Conservation (phyloP, 2,329 filamentous ascomycete genomes). For the Cladophialophora exuberans region DNA sequence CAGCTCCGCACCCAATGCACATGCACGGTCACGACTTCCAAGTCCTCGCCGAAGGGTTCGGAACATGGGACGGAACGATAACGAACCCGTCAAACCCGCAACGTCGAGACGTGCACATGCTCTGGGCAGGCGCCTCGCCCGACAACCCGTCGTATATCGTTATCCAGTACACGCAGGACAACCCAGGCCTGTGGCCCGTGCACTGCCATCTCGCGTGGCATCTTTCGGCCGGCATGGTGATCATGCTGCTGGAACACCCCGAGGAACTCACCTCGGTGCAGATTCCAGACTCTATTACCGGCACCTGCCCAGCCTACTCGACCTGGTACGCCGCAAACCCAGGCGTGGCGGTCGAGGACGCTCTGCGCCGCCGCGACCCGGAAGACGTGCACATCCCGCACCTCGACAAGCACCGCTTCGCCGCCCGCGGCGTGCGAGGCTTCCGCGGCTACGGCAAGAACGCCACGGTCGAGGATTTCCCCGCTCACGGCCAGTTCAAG, state of each 20-base stretch:
- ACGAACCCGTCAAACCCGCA: constrained; percentile 40
- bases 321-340: constrained; percentile 21
- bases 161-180: constrained; percentile 47
- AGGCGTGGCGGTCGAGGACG: constrained; percentile 18
- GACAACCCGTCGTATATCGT: constrained; percentile 40
- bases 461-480: constrained; percentile 7
- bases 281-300: constrained; percentile 14
- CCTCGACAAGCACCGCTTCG: constrained; percentile 13
- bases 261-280: constrained; percentile 18
- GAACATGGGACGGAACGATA: constrained; percentile 28
- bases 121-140: constrained; percentile 33
- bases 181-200: constrained; percentile 49
- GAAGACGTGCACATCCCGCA: constrained; percentile 11
- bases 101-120: constrained; percentile 43
- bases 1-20: constrained; percentile 44
- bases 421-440: constrained; percentile 10
- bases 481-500: constrained; percentile 8
- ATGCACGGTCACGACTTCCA: constrained; percentile 38
- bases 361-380: constrained; percentile 18
- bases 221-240: constrained; percentile 24
- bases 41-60: constrained; percentile 27
- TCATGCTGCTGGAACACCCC: constrained; percentile 22
- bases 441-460: constrained; percentile 10
- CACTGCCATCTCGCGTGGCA: constrained; percentile 47
- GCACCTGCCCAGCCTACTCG: constrained; percentile 17